phyloP scores from a whole-genome alignment of 345 rosid genomes.

The Gossypium thurberi region DNA sequence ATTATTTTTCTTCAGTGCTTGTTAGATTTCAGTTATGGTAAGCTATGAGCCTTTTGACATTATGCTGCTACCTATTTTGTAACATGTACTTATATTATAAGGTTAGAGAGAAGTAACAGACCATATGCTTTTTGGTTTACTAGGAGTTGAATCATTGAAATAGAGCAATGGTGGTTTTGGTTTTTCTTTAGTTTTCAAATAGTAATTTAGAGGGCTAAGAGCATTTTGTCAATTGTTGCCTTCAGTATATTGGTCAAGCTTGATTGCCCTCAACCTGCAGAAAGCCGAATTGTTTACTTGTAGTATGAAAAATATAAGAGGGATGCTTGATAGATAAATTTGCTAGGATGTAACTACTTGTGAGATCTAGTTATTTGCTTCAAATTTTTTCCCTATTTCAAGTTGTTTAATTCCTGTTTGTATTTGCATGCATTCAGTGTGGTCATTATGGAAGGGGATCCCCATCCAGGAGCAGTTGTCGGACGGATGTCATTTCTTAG shows the following conservation, averaged over 20 bases:
- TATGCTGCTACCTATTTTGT: neutral
- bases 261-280: neutral
- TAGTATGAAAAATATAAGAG: neutral
- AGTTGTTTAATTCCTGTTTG: neutral
- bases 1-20: neutral
- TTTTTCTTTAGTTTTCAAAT: neutral
- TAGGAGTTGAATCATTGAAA: neutral
- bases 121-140: neutral
- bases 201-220: neutral
- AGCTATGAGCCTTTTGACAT: neutral
- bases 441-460: slow-evolving; percentile 88
- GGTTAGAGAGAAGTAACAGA: neutral
- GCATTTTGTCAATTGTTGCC: neutral
- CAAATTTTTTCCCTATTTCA: neutral
- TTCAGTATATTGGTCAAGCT: neutral
- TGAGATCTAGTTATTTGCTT: neutral
- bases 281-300: neutral
- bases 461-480: slow-evolving; percentile 67
- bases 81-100: neutral
- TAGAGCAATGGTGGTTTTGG: neutral
- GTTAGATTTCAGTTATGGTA: neutral
- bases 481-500: slow-evolving; percentile 95
- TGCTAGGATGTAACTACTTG: neutral
- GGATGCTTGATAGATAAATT: no score
- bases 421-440: slow-evolving; percentile 38